Base-by-base conservation (phyloP, 192 early-diverging fungal genomes). In the Coemansia reversa region DNA sequence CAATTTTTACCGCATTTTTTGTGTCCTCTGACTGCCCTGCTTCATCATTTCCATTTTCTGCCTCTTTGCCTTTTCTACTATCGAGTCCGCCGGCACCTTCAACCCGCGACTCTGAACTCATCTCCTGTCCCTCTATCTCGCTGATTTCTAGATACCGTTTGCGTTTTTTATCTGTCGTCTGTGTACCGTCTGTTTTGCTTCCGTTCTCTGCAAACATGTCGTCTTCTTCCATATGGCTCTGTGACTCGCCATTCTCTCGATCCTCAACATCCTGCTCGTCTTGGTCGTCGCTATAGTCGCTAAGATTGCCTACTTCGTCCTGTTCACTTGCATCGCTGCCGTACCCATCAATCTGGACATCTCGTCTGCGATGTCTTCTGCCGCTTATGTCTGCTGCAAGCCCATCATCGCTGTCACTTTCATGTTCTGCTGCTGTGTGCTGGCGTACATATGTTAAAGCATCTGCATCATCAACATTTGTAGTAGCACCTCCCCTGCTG, bases 121-220 rank as follows among this genome's bases (percentile, higher is more conserved):
- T 80, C 9, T 84, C 79, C 64, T 89, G 84, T 6, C 84, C 86
- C 32, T 86, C 79, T 27, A 83, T 84, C 18, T 88, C 86, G 66
- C 76, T 80, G 16, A 84, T 76, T 1, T 82, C 76, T n/a, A 84
- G 66, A n/a, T 77, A 83, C 29, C 67, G 51, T 51, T 85, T 66
- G 22, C 66, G 70, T 42, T 62, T 72, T 16, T 57, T 59, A 23
- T 71, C 49, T 1, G 51, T 45, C 47, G 24, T 56, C 61, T 4
- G 58, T 16, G 24, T 62, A 29, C 27, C 35, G 55, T 48, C 18
- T 57, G 28, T 77, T 58, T 22, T 70, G 59, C 29, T 47, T 3
- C 51, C 55, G 6, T 66, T 66, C 11, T 71, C 71, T 7, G 81
- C 82, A 86, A 89, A 90, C 86, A 90, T 89, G 35, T 90, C 86